phyloP scores from a whole-genome alignment of 2,329 filamentous ascomycete genomes.

The Trichoderma cornu-damae region DNA sequence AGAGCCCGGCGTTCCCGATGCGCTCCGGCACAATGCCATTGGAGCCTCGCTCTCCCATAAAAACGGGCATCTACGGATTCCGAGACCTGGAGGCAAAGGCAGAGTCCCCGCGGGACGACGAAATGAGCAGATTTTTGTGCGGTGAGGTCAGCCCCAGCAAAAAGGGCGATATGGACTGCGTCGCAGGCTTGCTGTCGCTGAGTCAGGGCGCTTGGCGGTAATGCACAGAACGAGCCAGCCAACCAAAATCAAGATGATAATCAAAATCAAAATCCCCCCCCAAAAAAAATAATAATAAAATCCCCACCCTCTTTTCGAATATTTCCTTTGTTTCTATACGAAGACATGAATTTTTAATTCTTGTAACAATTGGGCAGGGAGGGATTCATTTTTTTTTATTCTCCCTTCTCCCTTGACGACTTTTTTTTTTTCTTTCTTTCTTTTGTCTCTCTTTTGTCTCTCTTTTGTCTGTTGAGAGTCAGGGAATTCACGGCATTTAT shows the following conservation, averaged over 20 bases:
- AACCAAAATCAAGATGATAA: not conserved
- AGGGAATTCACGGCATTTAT: not conserved
- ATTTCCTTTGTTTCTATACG: conserved; percentile 3
- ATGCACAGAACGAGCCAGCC: not conserved
- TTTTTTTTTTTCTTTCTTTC: not conserved
- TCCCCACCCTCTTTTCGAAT: conserved; percentile 1
- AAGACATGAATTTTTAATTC: conserved; percentile 1
- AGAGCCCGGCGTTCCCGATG: conserved; percentile 31
- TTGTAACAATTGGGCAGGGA: not conserved
- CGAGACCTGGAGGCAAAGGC: conserved; percentile 39
- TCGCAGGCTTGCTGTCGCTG: conserved; percentile 80
- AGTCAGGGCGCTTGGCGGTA: conserved; percentile 88
- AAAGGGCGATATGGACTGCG: conserved; percentile 77
- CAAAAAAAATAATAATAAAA: not conserved
- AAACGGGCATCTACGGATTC: conserved; percentile 45
- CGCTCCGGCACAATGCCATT: conserved; percentile 41
- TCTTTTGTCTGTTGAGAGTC: not conserved
- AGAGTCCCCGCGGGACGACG: conserved; percentile 39
- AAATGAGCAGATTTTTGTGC: conserved; percentile 70
- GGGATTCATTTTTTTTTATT: too few species aligned
- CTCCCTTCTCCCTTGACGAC: not conserved
- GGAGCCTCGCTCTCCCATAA: conserved; percentile 30
- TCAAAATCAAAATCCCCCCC: not conserved
- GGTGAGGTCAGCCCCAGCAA: conserved; percentile 63
- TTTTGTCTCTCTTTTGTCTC: conserved; percentile 5